phyloP scores from a whole-genome alignment of 306 rosid genomes.

The Fragaria iinumae region DNA sequence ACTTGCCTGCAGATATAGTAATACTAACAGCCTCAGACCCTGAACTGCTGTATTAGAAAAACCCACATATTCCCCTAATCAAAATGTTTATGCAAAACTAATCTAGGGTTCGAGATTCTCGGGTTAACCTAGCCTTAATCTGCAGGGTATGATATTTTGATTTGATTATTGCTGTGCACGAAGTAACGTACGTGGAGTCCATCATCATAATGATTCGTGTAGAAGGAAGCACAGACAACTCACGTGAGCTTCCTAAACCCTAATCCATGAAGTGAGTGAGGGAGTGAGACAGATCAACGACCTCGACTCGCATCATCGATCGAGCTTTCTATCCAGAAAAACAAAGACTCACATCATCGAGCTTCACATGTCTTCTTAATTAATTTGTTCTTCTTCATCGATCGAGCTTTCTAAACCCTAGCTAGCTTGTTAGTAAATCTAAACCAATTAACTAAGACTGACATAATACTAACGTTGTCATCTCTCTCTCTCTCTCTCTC shows the following conservation, averaged over 20 bases:
- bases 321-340: too few relatives aligned
- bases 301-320: neutral
- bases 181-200: neutral
- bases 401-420: neutral
- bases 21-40: neutral
- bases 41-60: neutral
- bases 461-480: constrained; percentile 8
- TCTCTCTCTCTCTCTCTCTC: neutral
- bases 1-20: neutral
- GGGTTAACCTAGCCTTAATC: neutral
- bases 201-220: neutral
- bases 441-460: neutral
- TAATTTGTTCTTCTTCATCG: neutral
- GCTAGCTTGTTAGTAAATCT: neutral
- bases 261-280: neutral
- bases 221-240: constrained; percentile 12
- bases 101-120: neutral
- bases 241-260: constrained; percentile 18
- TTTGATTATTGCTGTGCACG: neutral
- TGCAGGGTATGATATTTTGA: neutral
- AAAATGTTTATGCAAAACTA: neutral
- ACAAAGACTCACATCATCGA: neutral
- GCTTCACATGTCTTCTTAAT: neutral
- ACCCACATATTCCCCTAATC: neutral
- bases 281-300: neutral